Conservation (phyloP, 2,329 filamentous ascomycete species). For the Sordariomycetes sp. region DNA sequence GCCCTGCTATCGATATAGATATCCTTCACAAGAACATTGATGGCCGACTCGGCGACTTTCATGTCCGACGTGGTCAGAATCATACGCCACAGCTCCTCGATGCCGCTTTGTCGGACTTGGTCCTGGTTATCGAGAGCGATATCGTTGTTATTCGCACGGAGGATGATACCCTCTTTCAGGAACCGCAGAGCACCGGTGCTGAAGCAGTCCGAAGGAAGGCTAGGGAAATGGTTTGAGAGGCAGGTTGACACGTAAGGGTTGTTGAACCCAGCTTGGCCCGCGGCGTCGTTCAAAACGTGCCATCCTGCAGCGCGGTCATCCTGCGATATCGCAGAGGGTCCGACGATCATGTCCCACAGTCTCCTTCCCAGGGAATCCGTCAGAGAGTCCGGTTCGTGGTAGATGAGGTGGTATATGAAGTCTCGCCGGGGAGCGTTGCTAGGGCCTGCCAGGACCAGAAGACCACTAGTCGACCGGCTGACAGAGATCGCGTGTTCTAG, state of each 20-base stretch:
- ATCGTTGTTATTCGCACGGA: constrained; percentile 29
- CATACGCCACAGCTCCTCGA: constrained; percentile 74
- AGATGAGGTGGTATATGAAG: constrained; percentile 44
- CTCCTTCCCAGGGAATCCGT: constrained; percentile 44
- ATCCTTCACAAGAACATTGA: constrained; percentile 53
- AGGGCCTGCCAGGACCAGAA: constrained; percentile 27
- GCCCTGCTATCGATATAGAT: constrained; percentile 52
- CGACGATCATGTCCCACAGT: constrained; percentile 65
- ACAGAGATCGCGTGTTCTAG: constrained; percentile 39
- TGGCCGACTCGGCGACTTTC: constrained; percentile 55
- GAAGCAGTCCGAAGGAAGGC: constrained; percentile 41
- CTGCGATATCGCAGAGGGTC: constrained; percentile 42
- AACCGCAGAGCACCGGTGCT: constrained; percentile 51
- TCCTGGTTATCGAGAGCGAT: constrained; percentile 36
- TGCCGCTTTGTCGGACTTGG: constrained; percentile 35
- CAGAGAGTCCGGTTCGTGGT: constrained; percentile 47
- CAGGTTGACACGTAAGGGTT: constrained; percentile 44
- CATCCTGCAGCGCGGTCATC: constrained; percentile 56
- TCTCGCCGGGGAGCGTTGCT: constrained; percentile 41
- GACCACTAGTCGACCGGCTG: constrained; percentile 15
- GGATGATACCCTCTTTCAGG: constrained; percentile 36
- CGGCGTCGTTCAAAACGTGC: constrained; percentile 44
- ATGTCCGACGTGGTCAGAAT: constrained; percentile 54
- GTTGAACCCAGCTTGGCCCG: constrained; percentile 25
- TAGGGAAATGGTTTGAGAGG: constrained; percentile 41